phyloP scores from a whole-genome alignment of 1,284 basidiomycete species.

The Leucoagaricus sp. region DNA sequence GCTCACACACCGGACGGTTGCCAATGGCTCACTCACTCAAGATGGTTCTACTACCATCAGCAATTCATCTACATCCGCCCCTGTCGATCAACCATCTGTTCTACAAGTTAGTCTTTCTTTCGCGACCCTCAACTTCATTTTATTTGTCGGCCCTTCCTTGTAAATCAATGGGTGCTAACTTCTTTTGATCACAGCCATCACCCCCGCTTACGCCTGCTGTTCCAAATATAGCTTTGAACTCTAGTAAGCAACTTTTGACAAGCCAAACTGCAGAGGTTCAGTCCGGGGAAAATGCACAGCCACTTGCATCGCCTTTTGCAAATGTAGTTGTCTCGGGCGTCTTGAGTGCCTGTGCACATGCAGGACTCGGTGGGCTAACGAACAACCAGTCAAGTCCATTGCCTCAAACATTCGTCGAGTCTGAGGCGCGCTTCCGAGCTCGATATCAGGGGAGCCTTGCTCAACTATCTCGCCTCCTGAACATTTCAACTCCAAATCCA shows the following conservation, averaged over 20 bases:
- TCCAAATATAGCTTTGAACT: background rate
- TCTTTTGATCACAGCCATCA: background rate
- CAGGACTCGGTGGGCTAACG: background rate
- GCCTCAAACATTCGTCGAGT: slow-evolving; percentile 15
- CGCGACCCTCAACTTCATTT: background rate
- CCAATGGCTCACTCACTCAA: background rate
- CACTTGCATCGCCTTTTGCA: slow-evolving; percentile 16
- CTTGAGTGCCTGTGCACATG: slow-evolving; percentile 15
- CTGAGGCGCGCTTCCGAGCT: slow-evolving; percentile 11
- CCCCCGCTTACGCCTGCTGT: slow-evolving; percentile 5
- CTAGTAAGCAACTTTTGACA: too few species aligned
- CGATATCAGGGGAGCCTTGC: slow-evolving; percentile 5
- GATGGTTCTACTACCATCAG: background rate
- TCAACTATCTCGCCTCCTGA: slow-evolving; percentile 11
- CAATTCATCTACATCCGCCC: background rate
- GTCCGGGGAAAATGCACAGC: too few species aligned
- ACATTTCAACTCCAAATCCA: background rate
- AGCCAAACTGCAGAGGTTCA: too few species aligned
- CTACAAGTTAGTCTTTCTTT: background rate
- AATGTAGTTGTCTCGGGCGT: slow-evolving; percentile 12
- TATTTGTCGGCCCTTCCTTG: background rate
- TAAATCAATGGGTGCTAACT: background rate
- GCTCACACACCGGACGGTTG: background rate
- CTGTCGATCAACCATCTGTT: background rate
- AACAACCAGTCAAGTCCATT: background rate